These are phyloP conservation scores for Epithemia pelagica DNA, from an alignment of 108 stramenopile genomes.

Conservation along the genomic window DNA sequence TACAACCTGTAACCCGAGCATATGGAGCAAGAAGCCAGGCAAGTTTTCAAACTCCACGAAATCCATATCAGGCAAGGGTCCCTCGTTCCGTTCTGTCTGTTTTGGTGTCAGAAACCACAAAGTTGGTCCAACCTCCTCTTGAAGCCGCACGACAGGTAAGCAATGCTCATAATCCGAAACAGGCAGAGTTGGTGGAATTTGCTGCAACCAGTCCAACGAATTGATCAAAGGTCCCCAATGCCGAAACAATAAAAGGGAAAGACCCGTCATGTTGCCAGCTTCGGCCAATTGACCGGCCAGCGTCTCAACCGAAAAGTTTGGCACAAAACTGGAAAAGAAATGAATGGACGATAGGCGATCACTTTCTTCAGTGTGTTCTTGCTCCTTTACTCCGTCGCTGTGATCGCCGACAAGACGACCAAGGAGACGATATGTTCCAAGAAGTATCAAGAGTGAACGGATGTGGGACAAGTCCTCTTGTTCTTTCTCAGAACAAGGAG, in stretches of 20 bases:
- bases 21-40: neutral
- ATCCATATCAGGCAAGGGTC: neutral
- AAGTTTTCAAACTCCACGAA: neutral
- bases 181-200: neutral
- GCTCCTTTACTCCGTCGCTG: too few species aligned
- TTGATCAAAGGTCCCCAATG: neutral
- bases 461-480: neutral
- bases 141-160: neutral
- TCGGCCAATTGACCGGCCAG: constrained; percentile 5
- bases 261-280: neutral
- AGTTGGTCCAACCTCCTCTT: neutral
- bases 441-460: neutral
- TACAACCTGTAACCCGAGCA: neutral
- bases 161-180: neutral
- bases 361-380: neutral
- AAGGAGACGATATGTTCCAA: neutral
- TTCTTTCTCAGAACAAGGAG: neutral
- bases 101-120: constrained; percentile 3
- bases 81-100: too few species aligned
- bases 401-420: neutral
- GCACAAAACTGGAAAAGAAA: neutral
- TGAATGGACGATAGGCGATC: neutral
- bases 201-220: neutral
- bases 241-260: constrained; percentile 7
- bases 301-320: neutral